phyloP scores from a whole-genome alignment of 768 basidiomycete species.

The Rhizopogon roseolus region DNA sequence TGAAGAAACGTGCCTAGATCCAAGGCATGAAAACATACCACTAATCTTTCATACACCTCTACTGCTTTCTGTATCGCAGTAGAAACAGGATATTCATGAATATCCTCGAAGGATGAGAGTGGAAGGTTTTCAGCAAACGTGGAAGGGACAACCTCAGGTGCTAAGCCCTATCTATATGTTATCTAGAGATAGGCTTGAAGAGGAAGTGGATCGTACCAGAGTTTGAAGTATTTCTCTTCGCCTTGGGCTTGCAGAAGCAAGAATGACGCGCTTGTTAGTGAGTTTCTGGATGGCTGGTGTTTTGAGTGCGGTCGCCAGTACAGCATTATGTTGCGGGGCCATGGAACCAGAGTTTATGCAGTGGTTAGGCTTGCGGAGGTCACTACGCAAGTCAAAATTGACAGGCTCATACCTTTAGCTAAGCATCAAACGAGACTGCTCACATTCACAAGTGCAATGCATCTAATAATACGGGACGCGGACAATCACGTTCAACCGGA shows the following conservation, averaged over 20 bases:
- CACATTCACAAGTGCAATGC: no score
- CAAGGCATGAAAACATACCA: constrained; percentile 35
- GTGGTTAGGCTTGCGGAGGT: background rate
- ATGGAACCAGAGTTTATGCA: constrained; percentile 6
- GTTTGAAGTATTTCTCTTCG: constrained; percentile 77
- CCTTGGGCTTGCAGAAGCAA: constrained; percentile 86
- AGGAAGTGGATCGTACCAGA: constrained; percentile 49
- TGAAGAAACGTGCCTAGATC: background rate
- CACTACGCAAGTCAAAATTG: background rate
- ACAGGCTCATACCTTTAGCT: background rate
- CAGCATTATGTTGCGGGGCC: constrained; percentile 38
- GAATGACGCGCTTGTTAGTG: constrained; percentile 67
- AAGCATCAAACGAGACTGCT: background rate
- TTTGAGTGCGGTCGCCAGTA: constrained; percentile 62
- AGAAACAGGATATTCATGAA: constrained; percentile 70
- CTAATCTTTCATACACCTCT: constrained; percentile 84
- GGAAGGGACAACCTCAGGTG: constrained; percentile 69
- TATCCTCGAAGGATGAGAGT: constrained; percentile 59
- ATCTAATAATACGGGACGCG: no score
- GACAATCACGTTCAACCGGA: no score
- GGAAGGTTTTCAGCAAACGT: constrained; percentile 78
- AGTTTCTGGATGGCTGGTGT: constrained; percentile 64
- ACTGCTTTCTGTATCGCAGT: constrained; percentile 78
- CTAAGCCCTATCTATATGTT: constrained; percentile 42
- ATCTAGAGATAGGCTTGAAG: background rate